phyloP scores from a whole-genome alignment of 768 basidiomycete species.

The Suillus subaureus region DNA sequence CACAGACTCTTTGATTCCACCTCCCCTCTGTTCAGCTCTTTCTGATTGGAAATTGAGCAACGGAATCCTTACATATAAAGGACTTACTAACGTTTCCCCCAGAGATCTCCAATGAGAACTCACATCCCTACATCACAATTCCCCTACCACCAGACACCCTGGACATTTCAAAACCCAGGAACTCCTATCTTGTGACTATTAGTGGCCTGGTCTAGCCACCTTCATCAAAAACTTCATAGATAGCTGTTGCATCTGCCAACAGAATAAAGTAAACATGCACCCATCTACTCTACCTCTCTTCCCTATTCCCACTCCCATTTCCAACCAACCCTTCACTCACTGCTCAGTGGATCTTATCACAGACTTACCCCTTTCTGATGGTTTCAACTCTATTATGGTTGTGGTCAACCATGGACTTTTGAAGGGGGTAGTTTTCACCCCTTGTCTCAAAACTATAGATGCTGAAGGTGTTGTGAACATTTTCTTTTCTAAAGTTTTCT shows the following conservation, averaged over 20 bases:
- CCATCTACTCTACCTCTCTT: background rate
- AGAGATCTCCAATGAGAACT: no score
- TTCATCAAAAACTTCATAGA: background rate
- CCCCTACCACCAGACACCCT: background rate
- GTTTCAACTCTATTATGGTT: background rate
- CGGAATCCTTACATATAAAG: background rate
- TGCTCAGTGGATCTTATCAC: background rate
- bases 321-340: background rate
- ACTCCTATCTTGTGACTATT: background rate
- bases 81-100: no score
- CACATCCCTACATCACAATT: background rate
- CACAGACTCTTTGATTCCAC: background rate
- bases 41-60: background rate
- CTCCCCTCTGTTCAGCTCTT: background rate
- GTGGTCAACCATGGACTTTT: background rate
- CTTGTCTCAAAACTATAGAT: background rate
- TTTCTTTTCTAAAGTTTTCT: background rate
- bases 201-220: background rate
- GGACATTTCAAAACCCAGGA: background rate
- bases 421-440: background rate
- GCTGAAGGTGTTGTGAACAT: background rate
- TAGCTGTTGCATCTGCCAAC: background rate
- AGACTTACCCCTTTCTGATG: background rate
- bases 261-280: constrained; percentile 5
- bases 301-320: background rate